These are phyloP conservation scores for Diaporthe sp. DNA, from an alignment of 2,329 filamentous ascomycete genomes.

Conservation along the genomic window DNA sequence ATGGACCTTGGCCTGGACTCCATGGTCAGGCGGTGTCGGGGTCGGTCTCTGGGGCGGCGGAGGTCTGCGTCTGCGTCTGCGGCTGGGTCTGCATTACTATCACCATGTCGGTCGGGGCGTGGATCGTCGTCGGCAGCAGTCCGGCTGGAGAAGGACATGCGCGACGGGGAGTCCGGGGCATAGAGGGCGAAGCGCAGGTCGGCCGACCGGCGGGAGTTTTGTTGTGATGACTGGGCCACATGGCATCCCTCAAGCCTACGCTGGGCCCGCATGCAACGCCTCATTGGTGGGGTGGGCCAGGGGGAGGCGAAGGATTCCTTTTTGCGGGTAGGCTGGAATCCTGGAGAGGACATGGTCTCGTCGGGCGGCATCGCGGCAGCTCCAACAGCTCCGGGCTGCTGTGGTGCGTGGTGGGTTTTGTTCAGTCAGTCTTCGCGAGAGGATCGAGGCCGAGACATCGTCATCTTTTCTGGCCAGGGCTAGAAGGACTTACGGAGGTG, in stretches of 20 bases:
- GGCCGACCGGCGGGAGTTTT: constrained; percentile 26
- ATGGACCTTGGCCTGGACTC: constrained; percentile 32
- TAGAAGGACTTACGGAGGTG: too few species aligned
- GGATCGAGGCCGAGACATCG: constrained; percentile 30
- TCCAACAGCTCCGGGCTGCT: neutral
- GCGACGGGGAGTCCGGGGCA: constrained; percentile 7
- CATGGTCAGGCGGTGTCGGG: constrained; percentile 26
- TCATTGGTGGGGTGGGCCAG: constrained; percentile 37
- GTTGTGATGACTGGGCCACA: constrained; percentile 24
- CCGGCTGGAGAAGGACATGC: neutral
- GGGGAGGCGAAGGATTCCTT: constrained; percentile 34
- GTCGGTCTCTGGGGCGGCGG: neutral
- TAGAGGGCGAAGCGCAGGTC: neutral
- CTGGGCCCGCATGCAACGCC: constrained; percentile 34
- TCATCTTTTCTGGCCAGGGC: constrained; percentile 18
- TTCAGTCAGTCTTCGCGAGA: neutral
- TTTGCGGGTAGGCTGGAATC: constrained; percentile 31
- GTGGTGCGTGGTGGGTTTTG: neutral
- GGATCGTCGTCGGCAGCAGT: neutral
- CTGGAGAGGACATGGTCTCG: constrained; percentile 28
- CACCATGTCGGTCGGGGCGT: neutral
- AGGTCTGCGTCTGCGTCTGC: neutral
- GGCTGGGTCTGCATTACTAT: neutral
- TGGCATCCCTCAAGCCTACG: constrained; percentile 25
- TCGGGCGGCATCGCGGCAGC: constrained; percentile 30